phyloP scores from a whole-genome alignment of 257 asterid genomes.

The Gentiana straminea region DNA sequence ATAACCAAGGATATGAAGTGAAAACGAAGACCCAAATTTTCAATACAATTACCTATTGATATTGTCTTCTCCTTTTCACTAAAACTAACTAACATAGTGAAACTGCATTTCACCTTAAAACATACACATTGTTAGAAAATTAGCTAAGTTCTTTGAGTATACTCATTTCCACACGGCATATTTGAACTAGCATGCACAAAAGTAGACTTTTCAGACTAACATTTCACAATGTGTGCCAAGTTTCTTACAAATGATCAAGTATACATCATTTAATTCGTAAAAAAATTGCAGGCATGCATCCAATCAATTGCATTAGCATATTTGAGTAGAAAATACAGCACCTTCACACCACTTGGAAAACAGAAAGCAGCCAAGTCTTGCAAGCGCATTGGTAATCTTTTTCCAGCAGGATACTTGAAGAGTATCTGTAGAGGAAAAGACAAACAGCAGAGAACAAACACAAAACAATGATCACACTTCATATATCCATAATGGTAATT shows the following conservation, averaged over 20 bases:
- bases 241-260: too few species aligned
- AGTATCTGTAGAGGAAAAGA: slow-evolving; percentile 36
- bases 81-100: too few species aligned
- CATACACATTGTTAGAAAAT: too few species aligned
- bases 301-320: background rate
- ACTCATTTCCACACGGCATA: too few species aligned
- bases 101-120: too few species aligned
- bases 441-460: background rate
- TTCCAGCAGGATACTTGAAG: slow-evolving; percentile 75
- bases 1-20: too few species aligned
- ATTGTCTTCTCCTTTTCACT: too few species aligned
- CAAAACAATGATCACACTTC: background rate
- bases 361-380: slow-evolving; percentile 84
- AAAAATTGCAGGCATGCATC: background rate
- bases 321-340: slow-evolving; percentile 17
- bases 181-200: background rate
- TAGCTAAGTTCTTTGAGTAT: too few species aligned
- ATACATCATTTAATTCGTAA: background rate
- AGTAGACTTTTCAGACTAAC: slow-evolving; percentile 1
- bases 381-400: slow-evolving; percentile 46
- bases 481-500: background rate
- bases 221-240: too few species aligned
- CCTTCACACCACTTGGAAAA: slow-evolving; percentile 90
- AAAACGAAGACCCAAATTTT: too few species aligned
- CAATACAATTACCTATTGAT: too few species aligned